phyloP scores from a whole-genome alignment of 768 basidiomycete species.

The Lepiota subincarnata region DNA sequence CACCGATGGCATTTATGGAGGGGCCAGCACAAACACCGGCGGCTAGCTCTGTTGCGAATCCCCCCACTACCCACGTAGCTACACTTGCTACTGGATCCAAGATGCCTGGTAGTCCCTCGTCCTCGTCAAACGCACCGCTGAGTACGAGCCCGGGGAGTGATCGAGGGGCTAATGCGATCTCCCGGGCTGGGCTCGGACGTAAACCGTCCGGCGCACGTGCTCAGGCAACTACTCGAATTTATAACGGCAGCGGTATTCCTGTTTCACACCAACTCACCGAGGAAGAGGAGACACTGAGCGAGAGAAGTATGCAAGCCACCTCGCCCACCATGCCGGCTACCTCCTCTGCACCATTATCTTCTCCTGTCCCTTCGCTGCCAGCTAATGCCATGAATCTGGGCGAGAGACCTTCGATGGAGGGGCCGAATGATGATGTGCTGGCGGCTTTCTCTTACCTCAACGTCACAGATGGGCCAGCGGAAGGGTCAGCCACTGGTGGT shows the following conservation, averaged over 20 bases:
- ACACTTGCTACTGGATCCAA: not conserved
- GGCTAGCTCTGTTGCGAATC: constrained; percentile 17
- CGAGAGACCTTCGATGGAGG: constrained; percentile 30
- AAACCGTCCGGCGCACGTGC: constrained; percentile 87
- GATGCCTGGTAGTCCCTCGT: not conserved
- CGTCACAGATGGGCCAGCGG: constrained; percentile 37
- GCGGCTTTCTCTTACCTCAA: constrained; percentile 78
- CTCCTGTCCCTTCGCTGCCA: not conserved
- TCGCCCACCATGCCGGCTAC: not conserved
- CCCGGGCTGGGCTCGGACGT: constrained; percentile 49
- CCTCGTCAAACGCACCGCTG: not conserved
- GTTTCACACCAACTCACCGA: constrained; percentile 26
- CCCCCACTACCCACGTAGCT: constrained; percentile 4
- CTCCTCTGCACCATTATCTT: not conserved
- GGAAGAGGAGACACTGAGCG: constrained; percentile 26
- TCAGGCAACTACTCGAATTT: constrained; percentile 38
- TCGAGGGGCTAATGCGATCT: constrained; percentile 11
- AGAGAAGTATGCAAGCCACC: constrained; percentile 11
- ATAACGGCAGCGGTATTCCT: constrained; percentile 35
- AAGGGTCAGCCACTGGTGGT: constrained; percentile 18
- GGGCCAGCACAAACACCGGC: constrained; percentile 17
- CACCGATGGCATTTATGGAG: constrained; percentile 36
- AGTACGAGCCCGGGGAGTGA: constrained; percentile 1
- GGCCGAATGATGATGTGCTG: constrained; percentile 64
- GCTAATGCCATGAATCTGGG: constrained; percentile 5